Conservation (phyloP, 2,329 filamentous ascomycete species). For the Ceratocystis cubensis region DNA sequence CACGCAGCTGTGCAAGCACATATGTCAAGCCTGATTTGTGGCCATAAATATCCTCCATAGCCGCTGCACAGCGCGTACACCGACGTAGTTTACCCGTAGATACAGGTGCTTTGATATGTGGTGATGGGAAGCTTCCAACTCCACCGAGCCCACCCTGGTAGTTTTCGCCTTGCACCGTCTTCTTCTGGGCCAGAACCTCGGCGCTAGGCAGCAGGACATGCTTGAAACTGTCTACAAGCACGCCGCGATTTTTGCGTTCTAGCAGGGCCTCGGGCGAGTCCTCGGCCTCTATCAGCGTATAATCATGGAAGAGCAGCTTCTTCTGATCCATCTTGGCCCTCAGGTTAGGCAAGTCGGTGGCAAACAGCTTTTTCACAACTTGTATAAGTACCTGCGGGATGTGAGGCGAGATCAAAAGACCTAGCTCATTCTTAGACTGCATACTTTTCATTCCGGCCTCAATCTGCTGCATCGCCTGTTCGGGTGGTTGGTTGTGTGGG, state of each 20-base stretch:
- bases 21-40: slow-evolving; percentile 40
- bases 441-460: slow-evolving; percentile 35
- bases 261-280: slow-evolving; percentile 38
- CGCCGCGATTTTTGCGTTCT: slow-evolving; percentile 29
- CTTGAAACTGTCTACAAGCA: slow-evolving; percentile 45
- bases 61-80: slow-evolving; percentile 45
- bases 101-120: slow-evolving; percentile 26
- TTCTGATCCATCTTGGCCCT: slow-evolving; percentile 49
- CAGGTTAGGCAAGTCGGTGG: slow-evolving; percentile 45
- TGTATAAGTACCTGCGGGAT: slow-evolving; percentile 38
- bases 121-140: background rate
- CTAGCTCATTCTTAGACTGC: slow-evolving; percentile 39
- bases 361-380: slow-evolving; percentile 55
- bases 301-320: slow-evolving; percentile 61
- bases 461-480: slow-evolving; percentile 30
- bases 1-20: slow-evolving; percentile 42
- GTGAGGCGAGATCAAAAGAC: slow-evolving; percentile 38
- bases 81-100: slow-evolving; percentile 33
- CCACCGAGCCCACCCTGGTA: slow-evolving; percentile 14
- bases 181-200: slow-evolving; percentile 23
- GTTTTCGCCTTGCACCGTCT: slow-evolving; percentile 20
- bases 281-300: slow-evolving; percentile 54
- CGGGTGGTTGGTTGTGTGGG: slow-evolving; percentile 22
- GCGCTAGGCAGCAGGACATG: slow-evolving; percentile 38
- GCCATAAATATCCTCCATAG: slow-evolving; percentile 49